A percentile compares a stretch with the other conserved stretches of the same genome.
phyloP scores from a whole-genome alignment of 768 basidiomycete species.

The Mycena haematopus region DNA sequence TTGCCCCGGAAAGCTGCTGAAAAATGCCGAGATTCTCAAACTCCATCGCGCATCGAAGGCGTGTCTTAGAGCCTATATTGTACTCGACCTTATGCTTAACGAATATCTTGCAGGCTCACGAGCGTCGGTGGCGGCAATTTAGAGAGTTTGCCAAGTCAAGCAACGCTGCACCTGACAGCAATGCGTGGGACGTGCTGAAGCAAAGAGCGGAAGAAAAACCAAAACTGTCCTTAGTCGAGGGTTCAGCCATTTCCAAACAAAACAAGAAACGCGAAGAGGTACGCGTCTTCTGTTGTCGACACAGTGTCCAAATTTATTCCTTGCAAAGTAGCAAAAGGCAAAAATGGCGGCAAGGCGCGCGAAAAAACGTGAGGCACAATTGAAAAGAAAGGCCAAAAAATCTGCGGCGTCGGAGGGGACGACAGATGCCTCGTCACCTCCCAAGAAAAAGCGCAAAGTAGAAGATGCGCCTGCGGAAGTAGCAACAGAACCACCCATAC shows the following conservation, averaged over 20 bases:
- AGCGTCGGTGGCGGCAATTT: constrained; percentile 50
- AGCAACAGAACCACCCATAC: background rate
- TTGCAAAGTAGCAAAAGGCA: constrained; percentile 46
- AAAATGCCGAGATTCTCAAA: constrained; percentile 59
- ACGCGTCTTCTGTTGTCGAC: constrained; percentile 24
- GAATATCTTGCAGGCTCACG: constrained; percentile 58
- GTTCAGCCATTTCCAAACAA: constrained; percentile 55
- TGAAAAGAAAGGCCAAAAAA: constrained; percentile 48
- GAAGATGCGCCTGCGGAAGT: constrained; percentile 13
- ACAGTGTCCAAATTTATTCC: background rate
- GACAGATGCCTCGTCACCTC: background rate
- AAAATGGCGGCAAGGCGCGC: constrained; percentile 54
- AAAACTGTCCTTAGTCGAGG: constrained; percentile 31
- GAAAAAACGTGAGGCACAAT: constrained; percentile 51
- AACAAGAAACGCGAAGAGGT: constrained; percentile 62
- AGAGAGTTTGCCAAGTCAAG: constrained; percentile 56
- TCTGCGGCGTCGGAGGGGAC: background rate
- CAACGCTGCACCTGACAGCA: constrained; percentile 43
- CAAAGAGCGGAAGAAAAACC: constrained; percentile 37
- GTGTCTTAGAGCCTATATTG: constrained; percentile 43
- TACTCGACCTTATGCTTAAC: constrained; percentile 8
- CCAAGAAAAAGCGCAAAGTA: constrained; percentile 29
- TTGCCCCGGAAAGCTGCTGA: constrained; percentile 78
- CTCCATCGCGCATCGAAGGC: constrained; percentile 69
- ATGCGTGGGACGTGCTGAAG: constrained; percentile 55